Evolutionary conservation across 345 rosid genomes (phyloP).

Genomic region (Luvunga scandens): DNA sequence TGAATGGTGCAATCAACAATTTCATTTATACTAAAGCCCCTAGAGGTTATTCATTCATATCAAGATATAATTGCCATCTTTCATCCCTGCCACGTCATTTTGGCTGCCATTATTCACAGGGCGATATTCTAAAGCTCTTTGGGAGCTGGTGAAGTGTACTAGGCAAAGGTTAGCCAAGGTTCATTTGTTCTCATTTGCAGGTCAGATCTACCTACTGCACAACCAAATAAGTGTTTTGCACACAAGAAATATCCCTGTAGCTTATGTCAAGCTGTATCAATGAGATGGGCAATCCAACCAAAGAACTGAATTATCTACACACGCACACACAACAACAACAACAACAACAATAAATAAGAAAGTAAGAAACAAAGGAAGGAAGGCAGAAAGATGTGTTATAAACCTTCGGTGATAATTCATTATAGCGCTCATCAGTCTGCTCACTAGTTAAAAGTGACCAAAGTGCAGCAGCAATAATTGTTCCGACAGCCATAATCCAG

Average conservation of each 20-base stretch:
- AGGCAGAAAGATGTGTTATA: constrained; percentile 14
- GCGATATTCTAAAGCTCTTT: too few species aligned
- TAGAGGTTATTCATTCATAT: not conserved
- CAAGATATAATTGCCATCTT: not conserved
- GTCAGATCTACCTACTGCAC: not conserved
- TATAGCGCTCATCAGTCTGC: constrained; percentile 58
- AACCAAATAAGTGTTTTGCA: not conserved
- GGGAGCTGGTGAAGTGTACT: too few species aligned
- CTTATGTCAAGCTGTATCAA: not conserved
- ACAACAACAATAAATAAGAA: too few species aligned
- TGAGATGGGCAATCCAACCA: constrained; percentile 1
- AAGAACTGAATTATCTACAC: constrained; percentile 1
- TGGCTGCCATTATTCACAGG: too few species aligned
- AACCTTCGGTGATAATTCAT: constrained; percentile 83
- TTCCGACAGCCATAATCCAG: constrained; percentile 94
- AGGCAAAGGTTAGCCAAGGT: too few species aligned
- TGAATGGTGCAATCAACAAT: not conserved
- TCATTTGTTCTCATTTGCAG: too few species aligned
- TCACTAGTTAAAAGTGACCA: constrained; percentile 64
- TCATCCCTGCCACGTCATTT: too few species aligned
- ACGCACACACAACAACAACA: too few species aligned
- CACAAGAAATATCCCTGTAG: not conserved
- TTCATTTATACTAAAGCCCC: not conserved
- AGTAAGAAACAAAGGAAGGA: not conserved
- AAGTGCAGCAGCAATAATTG: constrained; percentile 73